Base-by-base conservation (phyloP, 371 early-diverging fungal species). In the Mucor racemosus region DNA sequence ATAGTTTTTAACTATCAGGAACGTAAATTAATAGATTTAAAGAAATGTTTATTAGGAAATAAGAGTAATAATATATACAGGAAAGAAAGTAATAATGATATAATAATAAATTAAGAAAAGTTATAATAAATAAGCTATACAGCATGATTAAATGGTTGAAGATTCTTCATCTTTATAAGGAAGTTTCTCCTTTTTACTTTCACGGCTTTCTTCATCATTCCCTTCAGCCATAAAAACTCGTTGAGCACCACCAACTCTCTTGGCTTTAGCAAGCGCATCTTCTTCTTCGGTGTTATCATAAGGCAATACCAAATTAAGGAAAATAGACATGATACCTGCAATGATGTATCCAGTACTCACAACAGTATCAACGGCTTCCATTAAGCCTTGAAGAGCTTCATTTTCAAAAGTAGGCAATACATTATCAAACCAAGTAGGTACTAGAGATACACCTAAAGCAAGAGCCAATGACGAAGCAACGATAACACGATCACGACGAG, bases 401-500 rank as follows among this genome's bases (percentile, higher is more conserved):
- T 77, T 82, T 33, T 67, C 64, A 34, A 76, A 83, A 8, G 57
- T 61, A 17, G 81, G 72, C 63, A 88, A 65, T 65, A 88, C 76
- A 57, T 88, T 72, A 0, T 70, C 66, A 57, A 87, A 81, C 76
- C 86, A 88, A 60, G 76, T 69, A 9, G 86, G 86, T 8, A 87
- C 85, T 17, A 89, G 58, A 0, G 80, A 61, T 1, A 84, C 81
- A 31, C 89, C 89, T 35, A 89, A 42, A 5, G 85, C 89, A 36
- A 88, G 42, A 17, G 78, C 75, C 7, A 81, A 44, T 2, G 81
- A 74, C 10, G 73, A 71, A n/a, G 84, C 81, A 54, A 84, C 81
- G 64, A 88, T 80, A 48, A 88, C 80, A 35, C 88, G 84, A 61
- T 88, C 87, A 19, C 89, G 82, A n/a, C 88, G 79, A 9, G 86